phyloP scores from a whole-genome alignment of 306 rosid genomes.

The Bauhinia variegata region DNA sequence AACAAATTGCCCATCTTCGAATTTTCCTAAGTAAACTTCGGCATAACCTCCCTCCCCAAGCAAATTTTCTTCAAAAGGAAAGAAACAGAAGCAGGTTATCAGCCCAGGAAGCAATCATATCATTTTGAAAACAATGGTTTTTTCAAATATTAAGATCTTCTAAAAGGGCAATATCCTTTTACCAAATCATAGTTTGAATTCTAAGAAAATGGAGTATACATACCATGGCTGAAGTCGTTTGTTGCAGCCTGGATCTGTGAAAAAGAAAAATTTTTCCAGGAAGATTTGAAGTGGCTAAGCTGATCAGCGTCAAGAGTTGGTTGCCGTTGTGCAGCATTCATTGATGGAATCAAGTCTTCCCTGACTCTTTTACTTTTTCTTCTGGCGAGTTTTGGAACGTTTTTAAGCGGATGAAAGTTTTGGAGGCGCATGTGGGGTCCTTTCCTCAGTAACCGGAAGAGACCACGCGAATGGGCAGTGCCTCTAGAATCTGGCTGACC shows the following conservation, averaged over 20 bases:
- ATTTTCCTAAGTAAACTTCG: slow-evolving; percentile 79
- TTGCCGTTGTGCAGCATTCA: slow-evolving; percentile 43
- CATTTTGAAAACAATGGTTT: neutral
- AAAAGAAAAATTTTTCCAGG: slow-evolving; percentile 78
- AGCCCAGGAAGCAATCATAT: slow-evolving; percentile 32
- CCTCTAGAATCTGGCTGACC: slow-evolving; percentile 37
- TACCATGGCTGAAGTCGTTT: slow-evolving; percentile 78
- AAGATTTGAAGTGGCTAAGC: slow-evolving; percentile 68
- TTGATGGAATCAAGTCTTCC: slow-evolving; percentile 70
- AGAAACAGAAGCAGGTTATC: slow-evolving; percentile 27
- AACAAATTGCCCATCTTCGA: slow-evolving; percentile 74
- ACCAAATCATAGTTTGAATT: slow-evolving; percentile 13
- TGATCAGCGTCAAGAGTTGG: slow-evolving; percentile 58
- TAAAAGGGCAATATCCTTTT: neutral
- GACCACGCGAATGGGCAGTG: slow-evolving; percentile 58
- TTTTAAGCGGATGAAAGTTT: slow-evolving; percentile 56
- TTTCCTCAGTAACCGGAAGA: slow-evolving; percentile 62
- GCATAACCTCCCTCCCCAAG: slow-evolving; percentile 99
- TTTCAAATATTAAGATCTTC: neutral
- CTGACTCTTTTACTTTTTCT: slow-evolving; percentile 71
- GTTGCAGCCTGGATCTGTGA: slow-evolving; percentile 68
- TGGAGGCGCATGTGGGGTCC: slow-evolving; percentile 66
- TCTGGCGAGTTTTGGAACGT: slow-evolving; percentile 67
- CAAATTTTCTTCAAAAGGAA: slow-evolving; percentile 60
- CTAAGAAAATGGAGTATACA: slow-evolving; percentile 17